Evolutionary conservation across 345 rosid genomes (phyloP), one percentile per base, ranked within the genome.

Genomic region (Dimocarpus longan): DNA sequence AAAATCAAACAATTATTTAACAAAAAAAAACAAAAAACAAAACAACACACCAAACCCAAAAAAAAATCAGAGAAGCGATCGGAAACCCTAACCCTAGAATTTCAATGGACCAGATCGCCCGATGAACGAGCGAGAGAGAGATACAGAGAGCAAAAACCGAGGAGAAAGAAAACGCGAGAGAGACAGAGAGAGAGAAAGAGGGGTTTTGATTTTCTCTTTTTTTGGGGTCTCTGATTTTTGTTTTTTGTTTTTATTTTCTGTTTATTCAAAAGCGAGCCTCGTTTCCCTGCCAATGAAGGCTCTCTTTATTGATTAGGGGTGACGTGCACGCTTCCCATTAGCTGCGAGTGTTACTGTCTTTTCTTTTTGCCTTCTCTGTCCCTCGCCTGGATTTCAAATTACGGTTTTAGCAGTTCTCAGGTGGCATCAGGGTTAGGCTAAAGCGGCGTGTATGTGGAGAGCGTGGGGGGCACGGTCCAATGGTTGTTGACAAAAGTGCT

Each of bases 31-130:
- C 6, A 39, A 9, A n/a, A 70, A 74, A 2, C 40, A 70, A 70
- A 37, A 59, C 65, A 60, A 60, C 65, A 16, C 66, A 60, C 40
- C 42, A 57, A 62, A 24, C 26, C 40, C 8, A 62, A 54, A 44
- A 80, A 32, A 39, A 46, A 24, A 44, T 79, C 10, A 50, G 28
- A 32, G n/a, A 18, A 57, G 52, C 66, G 59, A 73, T 73, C 43
- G 54, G 56, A 78, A 84, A 80, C 73, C 81, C 84, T 82, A 81
- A 84, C 82, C 86, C 82, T 44, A 19, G n/a, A 76, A 68, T 68
- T 66, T 60, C 63, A 73, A 60, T 56, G 82, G 71, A 79, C 83
- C 82, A 85, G 91, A 78, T 85, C 87, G 81, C 83, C 83, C 56
- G 65, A 54, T 43, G 76, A 57, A 69, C 26, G 66, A 50, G 71